Base-by-base conservation (phyloP, 1,139 yeast genomes). In the Kodamaea fungicola region DNA sequence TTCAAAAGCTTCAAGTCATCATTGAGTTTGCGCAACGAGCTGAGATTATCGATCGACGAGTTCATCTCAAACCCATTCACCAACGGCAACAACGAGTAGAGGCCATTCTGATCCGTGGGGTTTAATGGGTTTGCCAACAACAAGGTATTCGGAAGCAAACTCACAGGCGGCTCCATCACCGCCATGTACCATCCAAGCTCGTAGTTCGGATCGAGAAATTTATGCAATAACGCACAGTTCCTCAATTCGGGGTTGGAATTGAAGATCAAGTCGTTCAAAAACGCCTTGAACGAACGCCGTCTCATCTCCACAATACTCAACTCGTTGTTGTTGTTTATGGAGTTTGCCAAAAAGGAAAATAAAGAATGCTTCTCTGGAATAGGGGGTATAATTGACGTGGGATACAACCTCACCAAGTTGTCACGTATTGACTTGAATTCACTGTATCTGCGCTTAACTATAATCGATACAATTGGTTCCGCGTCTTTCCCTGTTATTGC, bases 361-460 rank as follows among this genome's bases (percentile, higher is more conserved):
- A 77, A 46, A 1, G 81, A 69, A 47, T 77, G 83, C 45, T 76
- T 77, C 45, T 74, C 81, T 0, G 83, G 83, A 10, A 77, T 71
- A 2, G 81, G 80, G 2, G 83, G 81, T 8, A 77, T 61, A 10
- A 76, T 62, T 28, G 68, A 53, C 1, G 78, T 72, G 4, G 81
- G 82, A 44, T 63, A 74, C 32, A 76, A 55, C 47, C 64, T 64
- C 32, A 65, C 54, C 28, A 77, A 51, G 43, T 61, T 64, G 35
- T 67, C 71, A 32, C 82, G 57, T 7, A 76, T 59, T 8, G 79
- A 74, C 42, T 67, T 71, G 53, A 77, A 77, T 51, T 77, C 83
- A 26, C 78, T 69, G 49, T 76, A 77, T 34, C 83, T 59, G 41
- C 81, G 56, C 44, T 70, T 71, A 16, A 71, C 76, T 4, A 67